Percentiles rank a stretch among this genome's conserved stretches.
phyloP scores from a whole-genome alignment of 2,329 filamentous ascomycete species.

The Pseudocercospora eumusae region DNA sequence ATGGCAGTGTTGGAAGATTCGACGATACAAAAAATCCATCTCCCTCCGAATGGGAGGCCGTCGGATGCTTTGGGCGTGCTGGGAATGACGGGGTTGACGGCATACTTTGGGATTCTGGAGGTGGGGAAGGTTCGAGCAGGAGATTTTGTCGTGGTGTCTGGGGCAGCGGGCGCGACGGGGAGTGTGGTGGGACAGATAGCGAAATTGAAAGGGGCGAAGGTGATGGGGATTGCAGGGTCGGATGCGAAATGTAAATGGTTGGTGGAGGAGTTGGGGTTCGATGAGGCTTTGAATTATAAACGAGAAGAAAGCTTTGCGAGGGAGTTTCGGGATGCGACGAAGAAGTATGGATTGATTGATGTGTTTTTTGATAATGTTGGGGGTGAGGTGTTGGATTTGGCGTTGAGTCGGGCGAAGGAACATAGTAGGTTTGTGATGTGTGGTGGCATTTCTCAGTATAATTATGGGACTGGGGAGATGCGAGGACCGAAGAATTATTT shows the following conservation, averaged over 20 bases:
- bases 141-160: conserved; percentile 75
- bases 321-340: conserved; percentile 62
- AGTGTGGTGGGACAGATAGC: conserved; percentile 76
- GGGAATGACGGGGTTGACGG: conserved; percentile 71
- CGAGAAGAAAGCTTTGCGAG: conserved; percentile 60
- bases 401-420: conserved; percentile 61
- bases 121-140: conserved; percentile 68
- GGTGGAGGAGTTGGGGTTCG: conserved; percentile 64
- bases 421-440: conserved; percentile 69
- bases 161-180: conserved; percentile 76
- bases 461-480: conserved; percentile 53
- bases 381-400: conserved; percentile 67
- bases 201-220: conserved; percentile 66
- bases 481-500: conserved; percentile 59
- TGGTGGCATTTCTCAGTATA: conserved; percentile 69
- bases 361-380: conserved; percentile 76
- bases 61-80: conserved; percentile 36
- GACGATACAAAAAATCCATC: conserved; percentile 31
- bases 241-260: conserved; percentile 69
- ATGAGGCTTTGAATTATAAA: conserved; percentile 71
- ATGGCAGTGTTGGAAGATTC: conserved; percentile 41
- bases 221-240: conserved; percentile 66
- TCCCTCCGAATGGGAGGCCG: conserved; percentile 30
- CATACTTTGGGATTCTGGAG: conserved; percentile 72
- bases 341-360: conserved; percentile 47